Conservation (phyloP, 2,329 filamentous ascomycete species). For the Pyrenophora teres region DNA sequence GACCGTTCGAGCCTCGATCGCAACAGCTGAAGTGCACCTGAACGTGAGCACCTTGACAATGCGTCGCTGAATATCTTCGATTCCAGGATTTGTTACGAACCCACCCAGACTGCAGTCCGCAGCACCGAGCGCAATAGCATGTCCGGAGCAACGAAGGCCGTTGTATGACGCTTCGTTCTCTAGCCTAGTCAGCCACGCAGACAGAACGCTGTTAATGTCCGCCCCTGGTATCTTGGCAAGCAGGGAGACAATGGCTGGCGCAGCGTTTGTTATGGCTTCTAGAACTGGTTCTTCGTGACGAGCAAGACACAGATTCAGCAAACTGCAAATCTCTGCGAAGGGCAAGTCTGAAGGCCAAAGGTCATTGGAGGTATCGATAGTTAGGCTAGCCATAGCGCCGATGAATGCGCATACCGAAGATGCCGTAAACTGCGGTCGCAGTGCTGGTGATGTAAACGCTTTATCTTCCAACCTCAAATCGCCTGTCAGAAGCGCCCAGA, state of each 20-base stretch:
- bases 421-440: conserved; percentile 68
- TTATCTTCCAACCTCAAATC: conserved; percentile 47
- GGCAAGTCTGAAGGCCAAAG: conserved; percentile 16
- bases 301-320: conserved; percentile 42
- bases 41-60: conserved; percentile 45
- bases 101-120: conserved; percentile 30
- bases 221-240: conserved; percentile 14
- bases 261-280: conserved; percentile 33
- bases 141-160: conserved; percentile 48
- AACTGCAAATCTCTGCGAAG: conserved; percentile 21
- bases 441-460: conserved; percentile 48
- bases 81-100: background rate
- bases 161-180: conserved; percentile 48
- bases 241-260: conserved; percentile 26
- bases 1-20: conserved; percentile 53
- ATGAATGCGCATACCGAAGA: conserved; percentile 66
- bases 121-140: conserved; percentile 53
- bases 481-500: conserved; percentile 40
- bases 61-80: conserved; percentile 20
- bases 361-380: conserved; percentile 4
- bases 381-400: conserved; percentile 32
- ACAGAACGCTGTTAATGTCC: conserved; percentile 24
- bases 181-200: conserved; percentile 38
- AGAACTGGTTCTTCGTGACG: conserved; percentile 45
- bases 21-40: conserved; percentile 43